Base-by-base conservation (phyloP, 352 stramenopile species). In the Pythium aristosporum region DNA sequence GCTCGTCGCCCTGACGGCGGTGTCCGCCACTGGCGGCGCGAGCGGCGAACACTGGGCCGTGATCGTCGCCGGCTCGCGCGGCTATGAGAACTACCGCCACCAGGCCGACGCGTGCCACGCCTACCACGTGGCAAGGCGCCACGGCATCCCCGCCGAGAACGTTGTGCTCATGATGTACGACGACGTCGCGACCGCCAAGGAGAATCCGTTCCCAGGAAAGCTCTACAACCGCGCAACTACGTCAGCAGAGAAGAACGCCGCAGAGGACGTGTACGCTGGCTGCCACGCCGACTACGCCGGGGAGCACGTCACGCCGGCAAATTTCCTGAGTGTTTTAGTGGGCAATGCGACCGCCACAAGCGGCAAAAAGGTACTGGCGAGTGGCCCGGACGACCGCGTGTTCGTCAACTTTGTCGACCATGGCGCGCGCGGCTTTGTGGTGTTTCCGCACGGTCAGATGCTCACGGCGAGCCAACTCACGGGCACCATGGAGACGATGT, bases 321-420 rank as follows among this genome's bases (percentile, higher is more conserved):
- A 87, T 25, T 96, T 97, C 59, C 28, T 96, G 3, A 79, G 82
- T 59, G 91, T 98, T 34, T 68, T 98, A 41, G 68, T 77, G 11
- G 92, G 92, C 41, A 84, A 98, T 61, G 71, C 72, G 2, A 71
- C 41, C 2, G 70, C 75, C 0, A 77, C 72, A 0, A 61, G 65
- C 1, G 79, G 88, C 18, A 81, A 82, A 41, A 91, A 89, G 49
- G 90, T 97, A 50, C 84, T 98, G 8, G 74, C 80, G 21, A 97
- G 86, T 65, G 92, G 84, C 3, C 49, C 59, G 8, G 56, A 92
- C 1, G 92, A 98, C 65, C 80, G 90, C 48, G 89, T 98, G 23
- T 98, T 97, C 63, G 65, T 98, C 54, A 97, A 96, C 67, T 97
- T 97, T 72, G 79, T 96, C 36, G 89, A 98, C 65, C 92, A 98